These are phyloP conservation scores for Hyphodiscus sp. DNA, from an alignment of 2,329 filamentous ascomycete genomes.

Conservation along the genomic window DNA sequence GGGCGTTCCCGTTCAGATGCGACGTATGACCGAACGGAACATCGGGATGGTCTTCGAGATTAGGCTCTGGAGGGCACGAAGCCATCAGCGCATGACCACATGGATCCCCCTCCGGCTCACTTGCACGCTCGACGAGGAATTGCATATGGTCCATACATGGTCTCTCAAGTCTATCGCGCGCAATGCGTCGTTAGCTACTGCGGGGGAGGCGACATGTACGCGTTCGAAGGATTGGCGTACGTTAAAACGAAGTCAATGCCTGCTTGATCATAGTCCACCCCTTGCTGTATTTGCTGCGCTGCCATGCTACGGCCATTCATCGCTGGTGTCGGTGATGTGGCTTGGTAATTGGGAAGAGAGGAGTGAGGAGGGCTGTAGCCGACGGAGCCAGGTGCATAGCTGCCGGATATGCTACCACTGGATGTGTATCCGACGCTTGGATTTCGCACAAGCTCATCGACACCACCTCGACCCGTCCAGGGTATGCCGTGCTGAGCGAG, in stretches of 20 bases:
- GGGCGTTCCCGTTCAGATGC: slow-evolving; percentile 15
- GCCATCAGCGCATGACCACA: slow-evolving; percentile 94
- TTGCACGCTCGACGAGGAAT: slow-evolving; percentile 59
- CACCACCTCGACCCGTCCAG: slow-evolving; percentile 27
- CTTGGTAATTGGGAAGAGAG: slow-evolving; percentile 9
- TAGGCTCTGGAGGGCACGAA: slow-evolving; percentile 62
- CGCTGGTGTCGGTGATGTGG: not conserved
- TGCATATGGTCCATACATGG: slow-evolving; percentile 91
- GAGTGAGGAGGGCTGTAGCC: slow-evolving; percentile 25
- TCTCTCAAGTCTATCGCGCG: slow-evolving; percentile 66
- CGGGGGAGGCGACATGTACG: slow-evolving; percentile 60
- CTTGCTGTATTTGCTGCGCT: slow-evolving; percentile 28
- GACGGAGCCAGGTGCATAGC: slow-evolving; percentile 46
- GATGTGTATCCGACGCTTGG: slow-evolving; percentile 43
- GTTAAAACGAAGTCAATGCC: slow-evolving; percentile 88
- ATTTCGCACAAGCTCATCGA: slow-evolving; percentile 34
- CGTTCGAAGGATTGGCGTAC: slow-evolving; percentile 63
- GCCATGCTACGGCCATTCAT: slow-evolving; percentile 20
- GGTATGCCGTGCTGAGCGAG: slow-evolving; percentile 48
- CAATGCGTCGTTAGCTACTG: slow-evolving; percentile 41
- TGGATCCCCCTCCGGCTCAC: slow-evolving; percentile 56
- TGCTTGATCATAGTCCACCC: slow-evolving; percentile 70
- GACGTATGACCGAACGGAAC: slow-evolving; percentile 45
- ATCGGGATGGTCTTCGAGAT: slow-evolving; percentile 40
- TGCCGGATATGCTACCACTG: slow-evolving; percentile 54